Evolutionary conservation across 495 filamentous ascomycete species (phyloP).

Genomic region (Aspergillus heteromorphus): DNA sequence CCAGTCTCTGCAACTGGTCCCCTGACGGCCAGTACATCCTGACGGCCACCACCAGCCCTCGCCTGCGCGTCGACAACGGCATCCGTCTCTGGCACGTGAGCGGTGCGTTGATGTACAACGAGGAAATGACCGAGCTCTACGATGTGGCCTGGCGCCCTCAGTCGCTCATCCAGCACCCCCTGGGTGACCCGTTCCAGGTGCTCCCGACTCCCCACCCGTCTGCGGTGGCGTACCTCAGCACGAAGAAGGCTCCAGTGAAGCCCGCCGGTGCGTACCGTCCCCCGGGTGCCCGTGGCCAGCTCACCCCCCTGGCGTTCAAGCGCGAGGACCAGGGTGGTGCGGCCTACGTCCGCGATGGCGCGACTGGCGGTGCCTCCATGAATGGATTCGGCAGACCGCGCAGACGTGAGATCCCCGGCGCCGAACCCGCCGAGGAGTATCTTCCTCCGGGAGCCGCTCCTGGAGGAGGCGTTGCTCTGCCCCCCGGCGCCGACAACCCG

Average conservation of each 20-base stretch:
- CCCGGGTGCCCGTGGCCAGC: constrained; percentile 85
- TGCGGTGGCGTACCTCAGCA: constrained; percentile 74
- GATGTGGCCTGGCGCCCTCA: constrained; percentile 87
- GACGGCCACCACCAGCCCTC: constrained; percentile 92
- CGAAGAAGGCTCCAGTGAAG: constrained; percentile 86
- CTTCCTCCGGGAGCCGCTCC: constrained; percentile 63
- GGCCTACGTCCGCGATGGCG: constrained; percentile 78
- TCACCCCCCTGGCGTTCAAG: constrained; percentile 91
- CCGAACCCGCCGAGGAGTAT: constrained; percentile 55
- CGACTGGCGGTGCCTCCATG: constrained; percentile 51
- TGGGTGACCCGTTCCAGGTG: constrained; percentile 69
- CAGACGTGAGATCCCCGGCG: constrained; percentile 73
- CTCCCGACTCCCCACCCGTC: constrained; percentile 80
- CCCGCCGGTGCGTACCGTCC: constrained; percentile 93
- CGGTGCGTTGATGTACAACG: constrained; percentile 87
- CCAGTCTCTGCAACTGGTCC: constrained; percentile 93
- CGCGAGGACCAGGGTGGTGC: constrained; percentile 95
- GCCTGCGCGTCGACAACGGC: constrained; percentile 93
- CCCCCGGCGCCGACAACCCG: constrained; percentile 51
- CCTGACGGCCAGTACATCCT: constrained; percentile 92
- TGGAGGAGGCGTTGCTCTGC: constrained; percentile 63
- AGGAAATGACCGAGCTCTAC: constrained; percentile 91
- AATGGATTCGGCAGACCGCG: constrained; percentile 77
- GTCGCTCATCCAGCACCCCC: constrained; percentile 49
- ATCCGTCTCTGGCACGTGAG: constrained; percentile 92